These are phyloP conservation scores for Dioscorea alata DNA, from an alignment of 106 monocot species.

Conservation along the genomic window DNA sequence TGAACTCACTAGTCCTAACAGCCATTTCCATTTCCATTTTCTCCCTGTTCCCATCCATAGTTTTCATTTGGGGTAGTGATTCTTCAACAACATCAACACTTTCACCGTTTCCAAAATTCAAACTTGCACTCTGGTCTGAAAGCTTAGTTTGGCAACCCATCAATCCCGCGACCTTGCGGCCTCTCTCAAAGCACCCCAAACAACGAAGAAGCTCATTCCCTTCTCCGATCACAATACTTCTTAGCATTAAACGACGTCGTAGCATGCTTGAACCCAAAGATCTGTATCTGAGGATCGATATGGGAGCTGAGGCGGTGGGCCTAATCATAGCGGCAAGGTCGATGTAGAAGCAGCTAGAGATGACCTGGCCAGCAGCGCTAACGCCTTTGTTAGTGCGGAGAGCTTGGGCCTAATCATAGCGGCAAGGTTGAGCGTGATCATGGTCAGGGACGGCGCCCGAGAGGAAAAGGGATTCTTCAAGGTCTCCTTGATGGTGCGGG, in stretches of 20 bases:
- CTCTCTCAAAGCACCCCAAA: conserved; percentile 73
- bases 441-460: conserved; percentile 67
- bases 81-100: conserved; percentile 5
- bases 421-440: conserved; percentile 55
- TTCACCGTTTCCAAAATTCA: not conserved
- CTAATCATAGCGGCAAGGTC: conserved; percentile 64
- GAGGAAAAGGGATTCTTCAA: conserved; percentile 83
- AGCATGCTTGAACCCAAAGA: conserved; percentile 65
- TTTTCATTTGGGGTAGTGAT: not conserved
- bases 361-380: conserved; percentile 80
- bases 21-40: not conserved
- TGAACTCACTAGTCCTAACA: conserved; percentile 13
- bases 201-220: conserved; percentile 65
- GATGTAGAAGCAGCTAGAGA: conserved; percentile 83
- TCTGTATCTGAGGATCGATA: conserved; percentile 57
- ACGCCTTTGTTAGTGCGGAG: conserved; percentile 98
- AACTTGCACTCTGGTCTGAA: conserved; percentile 6
- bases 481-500: conserved; percentile 88
- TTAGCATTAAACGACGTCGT: conserved; percentile 86
- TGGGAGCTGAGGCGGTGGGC: conserved; percentile 57
- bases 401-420: conserved; percentile 88
- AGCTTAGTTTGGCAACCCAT: conserved; percentile 22
- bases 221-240: conserved; percentile 87
- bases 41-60: not conserved
- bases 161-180: conserved; percentile 52